Evolutionary conservation across 2,329 filamentous ascomycete species (phyloP).

Genomic region (Aspergillus flavus): DNA sequence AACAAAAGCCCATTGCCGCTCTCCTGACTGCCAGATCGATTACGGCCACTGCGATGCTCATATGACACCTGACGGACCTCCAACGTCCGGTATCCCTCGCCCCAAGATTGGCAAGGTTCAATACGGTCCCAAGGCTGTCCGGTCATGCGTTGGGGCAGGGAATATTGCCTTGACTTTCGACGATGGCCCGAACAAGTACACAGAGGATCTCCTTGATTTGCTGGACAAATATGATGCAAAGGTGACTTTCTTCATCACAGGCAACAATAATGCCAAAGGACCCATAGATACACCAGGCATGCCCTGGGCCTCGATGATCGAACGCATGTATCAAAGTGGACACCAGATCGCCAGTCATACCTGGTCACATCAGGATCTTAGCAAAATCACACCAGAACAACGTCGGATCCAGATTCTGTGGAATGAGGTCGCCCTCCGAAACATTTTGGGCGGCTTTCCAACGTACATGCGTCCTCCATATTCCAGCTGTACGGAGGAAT

Average conservation of each 20-base stretch:
- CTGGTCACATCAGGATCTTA: slow-evolving; percentile 54
- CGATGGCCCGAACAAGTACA: slow-evolving; percentile 66
- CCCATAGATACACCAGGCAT: slow-evolving; percentile 45
- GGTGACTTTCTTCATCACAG: slow-evolving; percentile 69
- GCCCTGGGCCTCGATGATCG: slow-evolving; percentile 43
- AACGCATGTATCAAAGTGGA: slow-evolving; percentile 47
- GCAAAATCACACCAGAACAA: slow-evolving; percentile 38
- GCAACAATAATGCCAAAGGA: slow-evolving; percentile 51
- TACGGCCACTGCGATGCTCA: slow-evolving; percentile 44
- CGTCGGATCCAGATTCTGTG: slow-evolving; percentile 48
- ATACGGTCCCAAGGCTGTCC: slow-evolving; percentile 40
- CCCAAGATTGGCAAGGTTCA: slow-evolving; percentile 39
- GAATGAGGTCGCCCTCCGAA: slow-evolving; percentile 51
- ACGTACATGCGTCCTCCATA: slow-evolving; percentile 59
- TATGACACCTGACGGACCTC: slow-evolving; percentile 35
- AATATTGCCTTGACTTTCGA: slow-evolving; percentile 69
- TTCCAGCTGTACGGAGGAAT: slow-evolving; percentile 40
- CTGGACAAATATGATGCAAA: slow-evolving; percentile 62
- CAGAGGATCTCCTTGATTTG: slow-evolving; percentile 62
- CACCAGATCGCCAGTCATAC: slow-evolving; percentile 57
- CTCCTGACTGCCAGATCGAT: slow-evolving; percentile 44
- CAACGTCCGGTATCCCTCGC: slow-evolving; percentile 38
- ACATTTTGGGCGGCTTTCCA: slow-evolving; percentile 53
- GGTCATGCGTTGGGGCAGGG: slow-evolving; percentile 51
- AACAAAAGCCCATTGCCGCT: slow-evolving; percentile 40